Evolutionary conservation across 495 filamentous ascomycete species (phyloP).

Genomic region (Geopyxis carbonaria): DNA sequence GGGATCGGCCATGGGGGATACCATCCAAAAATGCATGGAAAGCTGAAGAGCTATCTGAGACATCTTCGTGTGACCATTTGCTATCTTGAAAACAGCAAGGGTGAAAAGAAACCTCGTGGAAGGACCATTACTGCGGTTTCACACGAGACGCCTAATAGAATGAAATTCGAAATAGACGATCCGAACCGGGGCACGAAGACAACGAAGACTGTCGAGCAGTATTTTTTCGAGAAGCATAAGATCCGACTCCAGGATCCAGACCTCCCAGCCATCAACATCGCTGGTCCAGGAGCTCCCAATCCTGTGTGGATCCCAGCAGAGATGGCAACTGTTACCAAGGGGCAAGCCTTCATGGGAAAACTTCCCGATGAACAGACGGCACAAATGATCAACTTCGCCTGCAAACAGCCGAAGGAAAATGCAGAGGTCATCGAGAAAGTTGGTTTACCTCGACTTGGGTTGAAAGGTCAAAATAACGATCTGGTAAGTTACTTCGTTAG

Average conservation of each 20-base stretch:
- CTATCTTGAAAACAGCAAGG: neutral
- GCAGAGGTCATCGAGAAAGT: conserved; percentile 19
- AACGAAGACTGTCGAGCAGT: conserved; percentile 12
- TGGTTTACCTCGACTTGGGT: conserved; percentile 27
- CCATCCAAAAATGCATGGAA: conserved; percentile 14
- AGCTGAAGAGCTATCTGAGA: conserved; percentile 5
- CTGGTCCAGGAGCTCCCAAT: conserved; percentile 40
- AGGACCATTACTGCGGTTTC: neutral
- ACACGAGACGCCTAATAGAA: neutral
- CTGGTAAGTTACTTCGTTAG: conserved; percentile 28
- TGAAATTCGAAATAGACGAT: conserved; percentile 12
- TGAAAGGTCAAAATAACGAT: conserved; percentile 40
- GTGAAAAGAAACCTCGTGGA: neutral
- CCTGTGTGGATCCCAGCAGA: conserved; percentile 36
- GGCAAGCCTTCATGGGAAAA: conserved; percentile 16
- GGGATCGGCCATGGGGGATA: conserved; percentile 24
- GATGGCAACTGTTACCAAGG: conserved; percentile 14
- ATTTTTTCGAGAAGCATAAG: conserved; percentile 28
- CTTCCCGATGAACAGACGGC: conserved; percentile 22
- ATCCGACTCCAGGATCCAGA: conserved; percentile 26
- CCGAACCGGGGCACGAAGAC: conserved; percentile 7
- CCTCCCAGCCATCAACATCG: conserved; percentile 53
- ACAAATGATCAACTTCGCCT: conserved; percentile 18
- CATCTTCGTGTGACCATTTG: conserved; percentile 1
- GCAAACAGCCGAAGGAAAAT: conserved; percentile 16